These are phyloP conservation scores for Scedosporium boydii DNA, from an alignment of 2,329 filamentous ascomycete genomes.

Conservation along the genomic window DNA sequence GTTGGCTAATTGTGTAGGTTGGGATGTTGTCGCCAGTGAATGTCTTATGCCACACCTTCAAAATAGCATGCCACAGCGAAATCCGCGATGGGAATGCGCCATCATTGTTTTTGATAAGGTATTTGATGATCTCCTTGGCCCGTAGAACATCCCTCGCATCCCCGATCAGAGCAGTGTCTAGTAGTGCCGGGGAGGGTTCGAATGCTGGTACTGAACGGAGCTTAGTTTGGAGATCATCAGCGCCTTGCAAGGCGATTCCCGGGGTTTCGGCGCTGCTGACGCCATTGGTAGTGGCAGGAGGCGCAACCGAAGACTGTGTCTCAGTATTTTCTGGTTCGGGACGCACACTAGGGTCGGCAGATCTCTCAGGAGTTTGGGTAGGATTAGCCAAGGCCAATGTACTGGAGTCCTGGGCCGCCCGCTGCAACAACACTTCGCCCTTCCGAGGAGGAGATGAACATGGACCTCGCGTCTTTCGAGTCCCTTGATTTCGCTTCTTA, in stretches of 20 bases:
- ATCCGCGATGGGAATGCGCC: slow-evolving; percentile 43
- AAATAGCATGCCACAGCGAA: slow-evolving; percentile 37
- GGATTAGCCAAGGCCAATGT: no score
- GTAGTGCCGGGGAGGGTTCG: neutral
- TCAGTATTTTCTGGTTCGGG: neutral
- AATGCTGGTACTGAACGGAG: neutral
- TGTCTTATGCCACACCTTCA: slow-evolving; percentile 32
- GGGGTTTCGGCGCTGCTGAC: neutral
- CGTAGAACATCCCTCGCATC: slow-evolving; percentile 14
- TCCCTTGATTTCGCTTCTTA: neutral
- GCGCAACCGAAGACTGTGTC: neutral
- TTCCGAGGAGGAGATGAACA: no score
- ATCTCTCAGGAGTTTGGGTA: no score
- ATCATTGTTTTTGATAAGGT: slow-evolving; percentile 28
- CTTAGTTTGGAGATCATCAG: neutral
- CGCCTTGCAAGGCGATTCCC: neutral
- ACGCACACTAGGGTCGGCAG: no score
- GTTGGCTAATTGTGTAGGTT: slow-evolving; percentile 26
- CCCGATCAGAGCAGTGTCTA: neutral
- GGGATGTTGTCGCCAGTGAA: slow-evolving; percentile 31
- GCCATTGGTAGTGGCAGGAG: no score
- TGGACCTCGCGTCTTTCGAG: no score
- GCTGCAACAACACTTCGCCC: no score
- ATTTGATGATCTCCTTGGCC: slow-evolving; percentile 28
- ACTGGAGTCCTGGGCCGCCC: no score